Percentiles rank a stretch among this genome's conserved stretches.
Conservation (phyloP, 495 filamentous ascomycete species). For the Penicillium tannophilum region DNA sequence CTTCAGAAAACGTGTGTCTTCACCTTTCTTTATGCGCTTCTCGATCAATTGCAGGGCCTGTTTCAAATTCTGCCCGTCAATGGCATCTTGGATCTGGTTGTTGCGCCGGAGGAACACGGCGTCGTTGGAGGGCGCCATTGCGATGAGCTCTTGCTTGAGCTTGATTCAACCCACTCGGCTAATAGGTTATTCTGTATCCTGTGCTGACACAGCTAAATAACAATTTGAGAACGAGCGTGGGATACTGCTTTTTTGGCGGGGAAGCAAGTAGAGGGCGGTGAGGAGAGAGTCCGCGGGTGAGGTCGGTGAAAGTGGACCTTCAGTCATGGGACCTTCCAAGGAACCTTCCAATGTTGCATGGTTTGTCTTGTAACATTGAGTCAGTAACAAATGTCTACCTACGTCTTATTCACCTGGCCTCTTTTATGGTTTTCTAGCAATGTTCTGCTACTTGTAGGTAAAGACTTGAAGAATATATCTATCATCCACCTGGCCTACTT, state of each 20-base stretch:
- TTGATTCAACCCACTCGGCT: neutral
- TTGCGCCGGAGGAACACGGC: slow-evolving; percentile 56
- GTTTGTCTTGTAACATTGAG: too few species aligned
- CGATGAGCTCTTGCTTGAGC: slow-evolving; percentile 5
- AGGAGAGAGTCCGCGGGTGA: neutral
- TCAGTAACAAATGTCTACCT: too few species aligned
- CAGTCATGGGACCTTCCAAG: too few species aligned
- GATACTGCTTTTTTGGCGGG: slow-evolving; percentile 17
- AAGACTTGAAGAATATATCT: too few species aligned
- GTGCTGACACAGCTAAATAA: slow-evolving; percentile 33
- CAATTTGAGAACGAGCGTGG: slow-evolving; percentile 8
- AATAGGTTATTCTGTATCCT: slow-evolving; percentile 24
- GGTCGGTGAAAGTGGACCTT: neutral
- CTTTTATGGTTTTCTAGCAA: too few species aligned
- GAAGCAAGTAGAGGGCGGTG: slow-evolving; percentile 32
- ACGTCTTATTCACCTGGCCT: too few species aligned
- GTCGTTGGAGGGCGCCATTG: slow-evolving; percentile 42
- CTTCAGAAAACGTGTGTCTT: slow-evolving; percentile 48
- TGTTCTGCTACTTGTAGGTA: too few species aligned
- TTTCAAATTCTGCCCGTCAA: slow-evolving; percentile 58
- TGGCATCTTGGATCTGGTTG: slow-evolving; percentile 59
- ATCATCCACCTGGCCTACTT: too few species aligned
- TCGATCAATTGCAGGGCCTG: slow-evolving; percentile 62
- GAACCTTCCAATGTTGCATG: too few species aligned
- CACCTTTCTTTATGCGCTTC: slow-evolving; percentile 62